phyloP scores from a whole-genome alignment of 1,284 basidiomycete species.

The Tilletia walkeri region DNA sequence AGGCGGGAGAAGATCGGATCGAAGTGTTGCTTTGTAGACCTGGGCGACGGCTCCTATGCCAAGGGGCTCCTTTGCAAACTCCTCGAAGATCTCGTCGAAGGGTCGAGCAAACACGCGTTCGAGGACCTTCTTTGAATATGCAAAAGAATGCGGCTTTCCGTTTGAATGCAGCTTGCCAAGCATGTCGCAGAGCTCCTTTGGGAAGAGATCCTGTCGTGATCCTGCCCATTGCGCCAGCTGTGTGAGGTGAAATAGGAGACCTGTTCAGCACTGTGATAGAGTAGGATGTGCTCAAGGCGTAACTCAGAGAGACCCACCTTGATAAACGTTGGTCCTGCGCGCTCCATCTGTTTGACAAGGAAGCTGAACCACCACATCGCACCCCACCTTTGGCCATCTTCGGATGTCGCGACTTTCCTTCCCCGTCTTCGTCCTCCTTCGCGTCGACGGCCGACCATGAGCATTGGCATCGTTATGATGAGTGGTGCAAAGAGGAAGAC shows the following conservation, averaged over 20 bases:
- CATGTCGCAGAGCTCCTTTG: slow-evolving; percentile 80
- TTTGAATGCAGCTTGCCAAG: slow-evolving; percentile 86
- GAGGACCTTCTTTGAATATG: slow-evolving; percentile 78
- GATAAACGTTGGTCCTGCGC: slow-evolving; percentile 93
- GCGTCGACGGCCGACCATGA: slow-evolving; percentile 65
- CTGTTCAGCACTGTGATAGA: background rate
- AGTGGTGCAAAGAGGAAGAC: slow-evolving; percentile 83
- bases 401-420: slow-evolving; percentile 26
- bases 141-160: slow-evolving; percentile 77
- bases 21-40: slow-evolving; percentile 82
- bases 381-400: slow-evolving; percentile 47
- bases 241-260: background rate
- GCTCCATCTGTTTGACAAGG: slow-evolving; percentile 84
- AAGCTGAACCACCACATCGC: slow-evolving; percentile 85
- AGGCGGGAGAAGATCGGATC: slow-evolving; percentile 73
- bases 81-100: slow-evolving; percentile 87
- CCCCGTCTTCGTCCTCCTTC: slow-evolving; percentile 36
- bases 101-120: slow-evolving; percentile 73
- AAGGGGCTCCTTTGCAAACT: slow-evolving; percentile 82
- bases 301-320: slow-evolving; percentile 65
- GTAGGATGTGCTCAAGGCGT: no score
- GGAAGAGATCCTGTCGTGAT: slow-evolving; percentile 90
- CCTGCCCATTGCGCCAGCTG: slow-evolving; percentile 98
- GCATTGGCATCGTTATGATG: slow-evolving; percentile 77
- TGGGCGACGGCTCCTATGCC: slow-evolving; percentile 98